Evolutionary conservation across 2,329 filamentous ascomycete genomes (phyloP).

Genomic region (Coniella lustricola): DNA sequence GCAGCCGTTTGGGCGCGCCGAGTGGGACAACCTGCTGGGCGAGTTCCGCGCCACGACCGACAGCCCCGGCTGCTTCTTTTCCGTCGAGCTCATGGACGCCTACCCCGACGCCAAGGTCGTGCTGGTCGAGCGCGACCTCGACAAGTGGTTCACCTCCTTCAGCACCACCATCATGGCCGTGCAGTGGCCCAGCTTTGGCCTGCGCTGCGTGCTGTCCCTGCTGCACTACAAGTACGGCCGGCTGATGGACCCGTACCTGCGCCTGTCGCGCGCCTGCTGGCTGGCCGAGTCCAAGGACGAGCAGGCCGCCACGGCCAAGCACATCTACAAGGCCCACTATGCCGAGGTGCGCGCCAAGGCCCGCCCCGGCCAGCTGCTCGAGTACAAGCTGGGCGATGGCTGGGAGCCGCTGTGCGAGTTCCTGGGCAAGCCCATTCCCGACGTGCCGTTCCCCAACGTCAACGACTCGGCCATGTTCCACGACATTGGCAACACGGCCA

Average conservation of each 20-base stretch:
- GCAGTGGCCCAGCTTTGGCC: conserved; percentile 7
- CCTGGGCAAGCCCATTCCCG: conserved; percentile 11
- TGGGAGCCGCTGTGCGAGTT: conserved; percentile 15
- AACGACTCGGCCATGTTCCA: conserved; percentile 13
- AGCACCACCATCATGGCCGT: conserved; percentile 12
- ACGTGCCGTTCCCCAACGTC: conserved; percentile 11
- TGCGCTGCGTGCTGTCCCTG: conserved; percentile 6
- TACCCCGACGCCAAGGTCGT: conserved; percentile 39
- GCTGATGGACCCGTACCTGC: conserved; percentile 11
- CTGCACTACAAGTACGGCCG: conserved; percentile 8
- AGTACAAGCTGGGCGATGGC: conserved; percentile 14
- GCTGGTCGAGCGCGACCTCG: conserved; percentile 26
- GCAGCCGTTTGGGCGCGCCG: conserved; percentile 4
- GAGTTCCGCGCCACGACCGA: conserved; percentile 9
- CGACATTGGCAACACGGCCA: background rate
- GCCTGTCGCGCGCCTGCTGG: conserved; percentile 1
- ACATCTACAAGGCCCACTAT: conserved; percentile 12
- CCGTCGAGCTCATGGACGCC: conserved; percentile 31
- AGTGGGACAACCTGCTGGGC: conserved; percentile 13
- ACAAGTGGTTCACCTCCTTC: conserved; percentile 25
- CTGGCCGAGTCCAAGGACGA: conserved; percentile 6
- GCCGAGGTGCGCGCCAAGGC: conserved; percentile 9
- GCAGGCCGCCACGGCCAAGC: conserved; percentile 10
- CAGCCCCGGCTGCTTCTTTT: conserved; percentile 13
- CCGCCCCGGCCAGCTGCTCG: conserved; percentile 3